Evolutionary conservation across 768 basidiomycete genomes (phyloP), one percentile per base, ranked within the genome.

Genomic region (Cystobasidiopsis lactophilus): DNA sequence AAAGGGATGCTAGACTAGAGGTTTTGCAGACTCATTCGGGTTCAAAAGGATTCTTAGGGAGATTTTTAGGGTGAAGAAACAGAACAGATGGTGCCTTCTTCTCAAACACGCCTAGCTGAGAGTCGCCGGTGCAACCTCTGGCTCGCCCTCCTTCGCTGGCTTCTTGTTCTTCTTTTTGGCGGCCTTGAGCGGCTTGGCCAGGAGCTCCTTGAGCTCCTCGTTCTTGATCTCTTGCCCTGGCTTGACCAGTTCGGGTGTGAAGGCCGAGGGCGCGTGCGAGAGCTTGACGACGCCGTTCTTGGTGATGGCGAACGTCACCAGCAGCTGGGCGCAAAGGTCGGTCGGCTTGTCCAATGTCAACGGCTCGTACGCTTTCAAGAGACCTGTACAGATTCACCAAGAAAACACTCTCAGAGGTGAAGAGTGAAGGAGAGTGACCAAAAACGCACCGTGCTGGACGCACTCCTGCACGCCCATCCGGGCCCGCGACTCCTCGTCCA

Each of bases 381-480:
- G 24, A 13, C 31, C 26, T 40, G 26, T 38, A 7, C 16, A 35
- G 16, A 35, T 35, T 7, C 9, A 7, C 7, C 16, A 16, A 35
- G 33, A 7, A 16, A 35, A 7, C 33, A 7, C 7, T 7, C 33
- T 35, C 9, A 7, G 33, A 35, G 33, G 16, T 7, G 9, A 43
- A 29, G 39, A 27, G 23, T 23, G 52, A 43, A 46, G n/a, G n/a
- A n/a, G n/a, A n/a, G n/a, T n/a, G n/a, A n/a, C n/a, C n/a, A 44
- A 35, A 26, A 49, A 96, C 43, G 95, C 74, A 62, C 77, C 77
- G 66, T 98, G 93, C 66, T 89, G 81, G 35, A 89, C 85, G 45
- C 91, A 89, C 70, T 96, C 93, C 65, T 83, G 80, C 31, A 96
- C 74, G 59, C 91, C 93, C 74, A 96, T 80, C 35, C 91, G 79